Evolutionary conservation across 1,284 basidiomycete genomes (phyloP), one percentile per base, ranked within the genome.

Genomic region (Fomitopsis palustris): DNA sequence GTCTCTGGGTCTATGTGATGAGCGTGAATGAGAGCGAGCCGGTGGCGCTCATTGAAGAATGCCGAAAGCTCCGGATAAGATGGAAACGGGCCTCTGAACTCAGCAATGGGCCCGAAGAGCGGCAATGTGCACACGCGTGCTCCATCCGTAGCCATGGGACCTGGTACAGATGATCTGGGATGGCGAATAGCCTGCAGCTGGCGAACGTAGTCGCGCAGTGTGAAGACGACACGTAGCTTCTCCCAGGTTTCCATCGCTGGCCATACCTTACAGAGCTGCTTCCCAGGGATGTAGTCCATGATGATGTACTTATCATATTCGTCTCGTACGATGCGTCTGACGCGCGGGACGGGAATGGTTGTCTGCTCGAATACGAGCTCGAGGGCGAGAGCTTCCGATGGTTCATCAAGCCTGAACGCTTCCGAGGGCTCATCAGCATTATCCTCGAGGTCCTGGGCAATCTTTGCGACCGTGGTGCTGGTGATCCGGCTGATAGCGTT

Each of bases 11-110:
- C 2, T 16, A 42, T 21, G 16, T 4, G 6, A 5, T 16, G 33
- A 41, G 29, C n/a, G 8, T 21, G 19, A 16, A 42, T 21, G 19
- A 42, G 41, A 8, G 41, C 41, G 4, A 21, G 17, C 57, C 58
- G 7, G 49, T 27, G 33, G 38, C 33, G 27, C 54, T 53, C 42
- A 43, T 31, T 59, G 55, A 58, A 57, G 57, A 59, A 65, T n/a
- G 52, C 52, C 5, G 51, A 21, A 17, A 65, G 45, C 4, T 62
- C 35, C 19, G 7, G 53, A 29, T 62, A 56, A 6, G 61, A 56
- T 7, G 54, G 19, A 41, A 65, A 65, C 16, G 62, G 56, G 4
- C 58, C 47, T 4, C 27, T 61, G 14, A 33, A 25, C 2, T 42
- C 54, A 16, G 19, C 29, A 8, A 23, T 21, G 14, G 19, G 16